Evolutionary conservation across 371 early-diverging fungal species (phyloP), one percentile per base, ranked within the genome.

Genomic region (Chytridium lagenaria): DNA sequence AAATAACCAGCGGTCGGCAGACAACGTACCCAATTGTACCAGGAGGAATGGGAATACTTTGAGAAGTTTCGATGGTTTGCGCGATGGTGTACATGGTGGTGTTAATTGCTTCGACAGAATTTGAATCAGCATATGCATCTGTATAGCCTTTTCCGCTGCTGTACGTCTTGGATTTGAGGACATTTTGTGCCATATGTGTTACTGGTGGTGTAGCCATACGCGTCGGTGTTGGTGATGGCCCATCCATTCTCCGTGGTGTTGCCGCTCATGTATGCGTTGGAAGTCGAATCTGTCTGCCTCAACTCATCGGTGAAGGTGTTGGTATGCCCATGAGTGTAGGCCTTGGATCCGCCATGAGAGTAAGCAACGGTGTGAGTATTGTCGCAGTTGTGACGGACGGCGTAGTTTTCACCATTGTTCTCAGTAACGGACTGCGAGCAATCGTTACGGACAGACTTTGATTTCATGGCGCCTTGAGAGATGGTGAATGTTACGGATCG

Each of bases 191-290:
- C 57, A 10, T 57, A 30, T 10, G 57, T 26, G 26, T 57, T n/a
- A 23, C 15, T 57, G n/a, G 31, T 30, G 15, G 57, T 10, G n/a
- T n/a, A 26, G 26, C 57, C 57, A 26, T 57, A 57, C 5, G 57
- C 31, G 26, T 57, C 57, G 26, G 57, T 57, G 57, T 57, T 57
- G n/a, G 57, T 26, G 26, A n/a, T 57, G 5, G 57, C 7, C 57
- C 57, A 57, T 7, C 57, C 57, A 10, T 5, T 57, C 10, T 26
- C 31, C 26, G n/a, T 57, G 10, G 57, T 57, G 57, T 26, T 57
- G 26, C 57, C 57, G 12, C 26, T 26, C 57, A 30, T 57, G 57
- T 57, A 57, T 10, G 57, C 57, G 57, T 57, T 30, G 57, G 57
- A n/a, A 23, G 23, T 30, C 15, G 57, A 57, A 23, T 57, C 57